Percentiles rank a stretch among this genome's conserved stretches.
Conservation (phyloP, 805 yeast species). For the Candida pseudoglaebosa region DNA sequence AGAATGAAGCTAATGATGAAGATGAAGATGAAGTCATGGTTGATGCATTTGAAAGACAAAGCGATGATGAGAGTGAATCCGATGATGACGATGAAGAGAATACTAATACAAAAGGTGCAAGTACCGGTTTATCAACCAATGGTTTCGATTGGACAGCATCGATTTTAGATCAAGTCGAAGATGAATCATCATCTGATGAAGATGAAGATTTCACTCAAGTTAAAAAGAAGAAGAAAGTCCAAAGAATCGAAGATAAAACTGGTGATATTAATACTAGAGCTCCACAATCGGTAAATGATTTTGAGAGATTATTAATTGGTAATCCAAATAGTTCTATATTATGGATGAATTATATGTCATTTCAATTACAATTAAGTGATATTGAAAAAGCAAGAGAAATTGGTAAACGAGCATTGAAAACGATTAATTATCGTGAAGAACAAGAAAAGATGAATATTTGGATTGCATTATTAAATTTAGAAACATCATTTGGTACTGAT, state of each 20-base stretch:
- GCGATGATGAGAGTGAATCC: slow-evolving; percentile 21
- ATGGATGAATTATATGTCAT: slow-evolving; percentile 99
- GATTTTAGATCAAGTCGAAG: slow-evolving; percentile 75
- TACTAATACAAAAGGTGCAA: slow-evolving; percentile 15
- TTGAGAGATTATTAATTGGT: slow-evolving; percentile 87
- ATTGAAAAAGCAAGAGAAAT: slow-evolving; percentile 91
- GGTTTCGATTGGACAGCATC: slow-evolving; percentile 97
- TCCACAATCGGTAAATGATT: slow-evolving; percentile 89
- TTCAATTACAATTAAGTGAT: slow-evolving; percentile 92
- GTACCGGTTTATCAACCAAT: slow-evolving; percentile 66
- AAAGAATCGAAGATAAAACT: slow-evolving; percentile 70
- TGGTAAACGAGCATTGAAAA: slow-evolving; percentile 87
- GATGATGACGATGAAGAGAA: slow-evolving; percentile 24
- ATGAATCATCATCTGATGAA: slow-evolving; percentile 47
- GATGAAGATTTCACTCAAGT: slow-evolving; percentile 59
- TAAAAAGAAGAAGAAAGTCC: slow-evolving; percentile 46
- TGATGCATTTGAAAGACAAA: slow-evolving; percentile 29
- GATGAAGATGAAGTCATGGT: slow-evolving; percentile 33
- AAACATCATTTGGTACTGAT: slow-evolving; percentile 85
- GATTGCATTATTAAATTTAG: slow-evolving; percentile 93
- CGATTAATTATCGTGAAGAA: slow-evolving; percentile 87
- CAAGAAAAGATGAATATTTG: slow-evolving; percentile 90
- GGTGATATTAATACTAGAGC: slow-evolving; percentile 78
- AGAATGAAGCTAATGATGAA: slow-evolving; percentile 26
- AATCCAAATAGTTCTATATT: slow-evolving; percentile 89